Evolutionary conservation across 495 filamentous ascomycete genomes (phyloP), one percentile per base, ranked within the genome.

Genomic region (Gamarada debralockiae): DNA sequence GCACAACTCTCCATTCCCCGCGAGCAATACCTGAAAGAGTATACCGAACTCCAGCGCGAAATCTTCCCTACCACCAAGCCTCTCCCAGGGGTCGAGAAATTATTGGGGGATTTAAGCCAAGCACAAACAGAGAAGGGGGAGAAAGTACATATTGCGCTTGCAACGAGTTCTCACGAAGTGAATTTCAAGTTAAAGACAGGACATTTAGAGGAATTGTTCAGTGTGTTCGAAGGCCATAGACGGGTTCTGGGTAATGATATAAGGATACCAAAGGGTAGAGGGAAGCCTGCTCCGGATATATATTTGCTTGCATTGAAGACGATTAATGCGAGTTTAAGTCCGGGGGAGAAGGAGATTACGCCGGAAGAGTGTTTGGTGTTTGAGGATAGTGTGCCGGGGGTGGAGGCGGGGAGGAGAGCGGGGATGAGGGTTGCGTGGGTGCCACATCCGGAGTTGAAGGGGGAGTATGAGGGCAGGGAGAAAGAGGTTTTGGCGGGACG

Each of bases 341-440:
- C 76, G 37, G 83, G 82, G 0, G 82, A 92, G 63, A 65, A 69
- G 27, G 82, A 85, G 56, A 84, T 99, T 37, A 73, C 59, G 42
- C 89, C 91, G 0, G 85, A 85, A 58, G 93, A 99, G 66, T 97
- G 92, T 67, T 73, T 99, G 8, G 93, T 99, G 0, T 97, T 99
- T 62, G 93, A 99, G 67, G 93, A 99, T 66, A 84, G 83, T 21
- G 92, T 97, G 3, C 89, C 90, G 0, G 93, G 93, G 0, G 90
- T 96, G 0, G 93, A 99, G 71, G 81, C 92, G 9, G 93, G 90
- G 10, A 72, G 93, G 25, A 79, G 93, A 50, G 93, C 95, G 0
- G 95, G 95, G 0, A 97, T 97, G 95, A 79, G 90, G 55, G 93
- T 96, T 8, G 74, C 95, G 1, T 99, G 93, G 93, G 84, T 82